A percentile compares a stretch with the other conserved stretches of the same genome.
Conservation (phyloP, 2,329 filamentous ascomycete species). For the Paraphoma chrysanthemicola region DNA sequence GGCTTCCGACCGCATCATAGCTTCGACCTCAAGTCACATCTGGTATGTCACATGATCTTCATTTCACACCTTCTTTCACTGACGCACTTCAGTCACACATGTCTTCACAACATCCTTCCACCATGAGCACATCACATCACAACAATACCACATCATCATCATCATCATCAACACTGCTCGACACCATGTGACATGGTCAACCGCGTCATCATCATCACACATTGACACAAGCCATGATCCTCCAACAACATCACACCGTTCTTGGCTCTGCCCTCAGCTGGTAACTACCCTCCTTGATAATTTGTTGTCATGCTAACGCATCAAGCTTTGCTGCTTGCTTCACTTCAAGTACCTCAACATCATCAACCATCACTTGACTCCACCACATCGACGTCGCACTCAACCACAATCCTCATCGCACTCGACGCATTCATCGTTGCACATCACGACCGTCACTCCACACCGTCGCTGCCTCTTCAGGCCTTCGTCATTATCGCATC, state of each 20-base stretch:
- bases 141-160: background rate
- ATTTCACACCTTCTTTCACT: background rate
- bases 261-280: slow-evolving; percentile 8
- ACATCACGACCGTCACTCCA: background rate
- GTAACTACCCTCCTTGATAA: background rate
- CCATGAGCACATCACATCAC: slow-evolving; percentile 2
- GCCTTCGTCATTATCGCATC: background rate
- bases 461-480: background rate
- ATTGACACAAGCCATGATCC: slow-evolving; percentile 5
- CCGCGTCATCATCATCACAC: slow-evolving; percentile 5
- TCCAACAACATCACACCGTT: background rate
- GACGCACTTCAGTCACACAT: slow-evolving; percentile 3
- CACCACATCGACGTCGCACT: background rate
- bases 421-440: background rate
- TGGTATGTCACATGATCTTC: slow-evolving; percentile 6
- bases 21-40: slow-evolving; percentile 5
- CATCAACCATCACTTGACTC: background rate
- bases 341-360: background rate
- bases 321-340: slow-evolving; percentile 1
- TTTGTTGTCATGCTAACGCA: slow-evolving; percentile 3
- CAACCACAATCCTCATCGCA: background rate
- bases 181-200: slow-evolving; percentile 8
- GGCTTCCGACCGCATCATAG: slow-evolving; percentile 3
- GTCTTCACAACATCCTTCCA: slow-evolving; percentile 4
- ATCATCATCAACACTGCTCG: slow-evolving; percentile 4